Evolutionary conservation across 2,329 filamentous ascomycete genomes (phyloP), one percentile per base, ranked within the genome.

Genomic region (Knufia fluminis): DNA sequence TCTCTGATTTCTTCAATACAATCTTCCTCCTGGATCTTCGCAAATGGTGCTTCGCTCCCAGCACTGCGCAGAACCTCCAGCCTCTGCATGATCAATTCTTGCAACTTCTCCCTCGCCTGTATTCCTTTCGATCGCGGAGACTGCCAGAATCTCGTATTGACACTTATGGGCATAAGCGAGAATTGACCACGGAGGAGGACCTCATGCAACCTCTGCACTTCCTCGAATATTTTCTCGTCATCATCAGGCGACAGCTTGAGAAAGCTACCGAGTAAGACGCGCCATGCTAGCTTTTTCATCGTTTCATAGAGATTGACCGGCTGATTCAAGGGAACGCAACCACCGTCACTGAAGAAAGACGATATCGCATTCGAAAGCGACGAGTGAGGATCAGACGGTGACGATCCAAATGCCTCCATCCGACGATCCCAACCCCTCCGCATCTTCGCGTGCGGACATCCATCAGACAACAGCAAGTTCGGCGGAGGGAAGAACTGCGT

Each of bases 111-210:
- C 12, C 26, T 28, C 10, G 58, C 58, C 31, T 49, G 41, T 8
- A 60, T 49, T 1, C 58, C 59, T 31, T 48, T 52, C 6, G 52
- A 51, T n/a, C 59, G 38, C 14, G 60, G 54, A n/a, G 59, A 61
- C 14, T 48, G 50, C 57, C 57, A 62, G 28, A 62, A 49, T 19
- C 48, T 44, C 2, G 56, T 51, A 43, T 56, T 59, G 28, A 62
- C 46, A 22, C 39, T 55, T 12, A 61, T 51, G 2, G 60, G 60
- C 12, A 62, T 51, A 20, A 61, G 40, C 2, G 58, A 60, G 50
- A 62, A 62, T 48, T 62, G 60, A 2, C 60, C 60, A 4, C 60
- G 52, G 1, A 62, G 54, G 1, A 62, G 55, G 41, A 51, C 50
- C 45, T 62, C 60, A 36, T 62, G 60, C 36, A 59, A 44, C 0